A percentile compares a stretch with the other conserved stretches of the same genome.
phyloP scores from a whole-genome alignment of 352 stramenopile species.

The Pythium aristosporum region DNA sequence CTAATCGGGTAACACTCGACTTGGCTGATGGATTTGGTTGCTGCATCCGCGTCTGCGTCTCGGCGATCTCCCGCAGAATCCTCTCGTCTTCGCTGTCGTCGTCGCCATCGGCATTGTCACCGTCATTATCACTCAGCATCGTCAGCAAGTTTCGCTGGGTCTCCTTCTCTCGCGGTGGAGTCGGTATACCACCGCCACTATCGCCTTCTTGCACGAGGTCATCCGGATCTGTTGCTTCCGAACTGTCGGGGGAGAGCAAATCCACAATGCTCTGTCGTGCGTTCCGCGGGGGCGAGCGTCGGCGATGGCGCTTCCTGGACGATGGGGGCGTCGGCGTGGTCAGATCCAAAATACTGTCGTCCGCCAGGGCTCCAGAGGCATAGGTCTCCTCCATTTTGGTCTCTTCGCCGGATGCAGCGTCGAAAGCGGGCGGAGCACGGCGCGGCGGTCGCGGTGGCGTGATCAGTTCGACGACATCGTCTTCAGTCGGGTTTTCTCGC shows the following conservation, averaged over 20 bases:
- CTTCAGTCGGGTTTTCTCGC: not conserved
- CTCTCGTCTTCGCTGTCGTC: constrained; percentile 11
- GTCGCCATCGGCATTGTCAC: not conserved
- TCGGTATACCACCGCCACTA: too few species aligned
- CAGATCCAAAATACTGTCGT: constrained; percentile 21
- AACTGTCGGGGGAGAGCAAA: constrained; percentile 36
- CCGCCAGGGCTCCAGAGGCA: not conserved
- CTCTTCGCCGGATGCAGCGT: not conserved
- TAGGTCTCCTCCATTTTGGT: not conserved
- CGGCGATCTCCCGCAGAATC: not conserved
- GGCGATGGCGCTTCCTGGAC: not conserved
- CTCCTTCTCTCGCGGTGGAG: not conserved
- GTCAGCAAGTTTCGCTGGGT: not conserved
- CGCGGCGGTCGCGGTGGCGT: constrained; percentile 16
- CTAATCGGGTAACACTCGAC: not conserved
- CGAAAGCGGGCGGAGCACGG: not conserved
- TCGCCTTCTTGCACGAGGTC: constrained; percentile 1
- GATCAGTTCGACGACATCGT: constrained; percentile 24
- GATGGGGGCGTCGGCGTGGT: constrained; percentile 28
- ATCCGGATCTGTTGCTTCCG: constrained; percentile 5
- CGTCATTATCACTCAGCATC: not conserved
- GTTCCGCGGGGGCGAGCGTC: not conserved
- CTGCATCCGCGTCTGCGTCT: constrained; percentile 4
- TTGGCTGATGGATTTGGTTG: not conserved
- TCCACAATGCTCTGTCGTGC: constrained; percentile 39